phyloP scores from a whole-genome alignment of 148 eudicot genomes.

The Rhododendron williamsianum region DNA sequence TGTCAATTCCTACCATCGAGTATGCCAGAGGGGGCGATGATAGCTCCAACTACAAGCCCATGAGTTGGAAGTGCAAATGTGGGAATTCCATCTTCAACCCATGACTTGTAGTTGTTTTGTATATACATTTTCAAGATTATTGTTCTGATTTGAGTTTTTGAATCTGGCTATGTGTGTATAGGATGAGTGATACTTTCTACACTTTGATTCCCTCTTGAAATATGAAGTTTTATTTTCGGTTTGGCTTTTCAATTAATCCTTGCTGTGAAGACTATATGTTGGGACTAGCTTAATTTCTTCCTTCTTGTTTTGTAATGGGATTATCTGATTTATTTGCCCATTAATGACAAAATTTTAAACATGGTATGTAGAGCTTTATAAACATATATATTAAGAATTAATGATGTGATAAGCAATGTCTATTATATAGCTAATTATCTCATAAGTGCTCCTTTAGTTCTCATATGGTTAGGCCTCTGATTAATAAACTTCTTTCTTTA shows the following conservation, averaged over 20 bases:
- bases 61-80: constrained; percentile 77
- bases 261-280: neutral
- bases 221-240: neutral
- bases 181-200: neutral
- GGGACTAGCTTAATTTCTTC: neutral
- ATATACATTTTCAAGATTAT: neutral
- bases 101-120: constrained; percentile 3
- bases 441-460: too few species aligned
- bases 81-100: constrained; percentile 58
- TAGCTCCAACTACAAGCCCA: constrained; percentile 56
- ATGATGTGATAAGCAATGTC: too few species aligned
- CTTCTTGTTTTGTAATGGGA: neutral
- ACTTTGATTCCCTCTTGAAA: neutral
- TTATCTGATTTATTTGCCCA: neutral
- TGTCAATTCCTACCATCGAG: constrained; percentile 12
- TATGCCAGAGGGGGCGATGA: constrained; percentile 31
- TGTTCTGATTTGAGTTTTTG: neutral
- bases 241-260: neutral
- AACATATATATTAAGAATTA: too few species aligned
- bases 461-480: neutral
- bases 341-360: neutral
- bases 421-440: too few species aligned
- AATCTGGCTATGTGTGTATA: neutral
- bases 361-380: too few species aligned
- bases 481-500: too few species aligned